A percentile compares a stretch with the other conserved stretches of the same genome.
Evolutionary conservation across 805 yeast species (phyloP).

Genomic region (Barnettozyma siamensis): DNA sequence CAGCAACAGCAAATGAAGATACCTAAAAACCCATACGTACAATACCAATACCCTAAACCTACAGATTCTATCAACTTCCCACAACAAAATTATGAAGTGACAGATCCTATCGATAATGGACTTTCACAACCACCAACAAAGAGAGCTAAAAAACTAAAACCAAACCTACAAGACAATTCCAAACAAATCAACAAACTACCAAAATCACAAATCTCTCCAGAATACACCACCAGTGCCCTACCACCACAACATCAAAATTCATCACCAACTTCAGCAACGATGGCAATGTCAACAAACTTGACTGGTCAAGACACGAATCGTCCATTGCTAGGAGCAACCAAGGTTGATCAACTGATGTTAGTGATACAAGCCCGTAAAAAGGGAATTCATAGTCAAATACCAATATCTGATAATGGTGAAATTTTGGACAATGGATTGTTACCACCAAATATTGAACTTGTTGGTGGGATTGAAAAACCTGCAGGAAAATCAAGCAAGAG

Average conservation of each 20-base stretch:
- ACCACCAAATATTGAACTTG: constrained; percentile 58
- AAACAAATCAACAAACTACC: neutral
- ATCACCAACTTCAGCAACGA: too few relatives aligned
- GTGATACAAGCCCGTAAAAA: constrained; percentile 85
- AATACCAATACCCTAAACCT: constrained; percentile 13
- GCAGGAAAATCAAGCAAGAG: constrained; percentile 39
- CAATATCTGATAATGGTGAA: constrained; percentile 65
- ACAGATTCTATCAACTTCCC: too few relatives aligned
- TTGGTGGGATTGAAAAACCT: constrained; percentile 77
- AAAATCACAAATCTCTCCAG: neutral
- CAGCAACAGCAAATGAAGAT: constrained; percentile 4
- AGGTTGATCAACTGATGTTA: constrained; percentile 86
- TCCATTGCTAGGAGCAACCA: constrained; percentile 77
- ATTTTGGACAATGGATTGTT: constrained; percentile 49
- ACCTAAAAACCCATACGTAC: neutral
- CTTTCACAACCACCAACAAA: constrained; percentile 8
- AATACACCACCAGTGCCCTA: too few relatives aligned
- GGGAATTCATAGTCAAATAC: constrained; percentile 59
- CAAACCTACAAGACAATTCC: neutral
- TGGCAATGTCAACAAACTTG: too few relatives aligned
- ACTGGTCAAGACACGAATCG: constrained; percentile 22
- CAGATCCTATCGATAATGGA: too few relatives aligned
- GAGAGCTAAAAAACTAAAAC: constrained; percentile 8
- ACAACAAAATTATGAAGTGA: too few relatives aligned
- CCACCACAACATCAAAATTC: too few relatives aligned